phyloP scores from a whole-genome alignment of 345 rosid genomes.

The Mallotus nudiflorus region DNA sequence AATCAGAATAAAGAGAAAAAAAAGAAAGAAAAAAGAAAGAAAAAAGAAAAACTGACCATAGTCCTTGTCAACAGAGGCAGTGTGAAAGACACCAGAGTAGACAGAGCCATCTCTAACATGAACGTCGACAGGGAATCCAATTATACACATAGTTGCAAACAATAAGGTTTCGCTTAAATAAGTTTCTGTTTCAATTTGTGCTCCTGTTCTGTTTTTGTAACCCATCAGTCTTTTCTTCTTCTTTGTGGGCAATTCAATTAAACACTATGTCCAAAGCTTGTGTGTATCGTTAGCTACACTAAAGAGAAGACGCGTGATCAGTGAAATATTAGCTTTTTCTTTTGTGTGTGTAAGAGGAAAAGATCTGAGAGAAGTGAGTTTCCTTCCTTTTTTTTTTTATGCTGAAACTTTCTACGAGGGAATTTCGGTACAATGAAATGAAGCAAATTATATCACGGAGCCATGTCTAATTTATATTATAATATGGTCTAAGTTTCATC shows the following conservation, averaged over 20 bases:
- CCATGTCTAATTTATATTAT: too few species aligned
- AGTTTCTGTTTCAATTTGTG: slow-evolving; percentile 20
- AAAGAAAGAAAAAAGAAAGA: not conserved
- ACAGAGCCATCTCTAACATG: slow-evolving; percentile 80
- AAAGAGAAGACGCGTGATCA: not conserved
- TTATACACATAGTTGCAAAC: slow-evolving; percentile 65
- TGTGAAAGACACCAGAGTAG: slow-evolving; percentile 71
- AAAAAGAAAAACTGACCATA: slow-evolving; percentile 37
- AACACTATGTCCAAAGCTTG: not conserved
- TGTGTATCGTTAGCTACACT: not conserved
- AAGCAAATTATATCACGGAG: too few species aligned
- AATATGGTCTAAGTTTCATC: too few species aligned
- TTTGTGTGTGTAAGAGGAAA: too few species aligned
- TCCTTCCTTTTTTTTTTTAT: too few species aligned
- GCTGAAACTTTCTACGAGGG: too few species aligned
- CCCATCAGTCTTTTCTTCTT: slow-evolving; percentile 15
- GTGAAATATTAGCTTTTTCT: too few species aligned
- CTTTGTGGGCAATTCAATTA: not conserved
- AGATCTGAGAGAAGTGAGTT: too few species aligned
- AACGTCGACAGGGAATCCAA: slow-evolving; percentile 80
- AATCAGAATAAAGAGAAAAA: not conserved
- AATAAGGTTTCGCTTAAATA: slow-evolving; percentile 54
- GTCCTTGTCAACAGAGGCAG: slow-evolving; percentile 71
- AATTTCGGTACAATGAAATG: too few species aligned
- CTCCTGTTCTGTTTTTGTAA: slow-evolving; percentile 19